phyloP scores from a whole-genome alignment of 495 filamentous ascomycete species.

The Aspergillus steynii region DNA sequence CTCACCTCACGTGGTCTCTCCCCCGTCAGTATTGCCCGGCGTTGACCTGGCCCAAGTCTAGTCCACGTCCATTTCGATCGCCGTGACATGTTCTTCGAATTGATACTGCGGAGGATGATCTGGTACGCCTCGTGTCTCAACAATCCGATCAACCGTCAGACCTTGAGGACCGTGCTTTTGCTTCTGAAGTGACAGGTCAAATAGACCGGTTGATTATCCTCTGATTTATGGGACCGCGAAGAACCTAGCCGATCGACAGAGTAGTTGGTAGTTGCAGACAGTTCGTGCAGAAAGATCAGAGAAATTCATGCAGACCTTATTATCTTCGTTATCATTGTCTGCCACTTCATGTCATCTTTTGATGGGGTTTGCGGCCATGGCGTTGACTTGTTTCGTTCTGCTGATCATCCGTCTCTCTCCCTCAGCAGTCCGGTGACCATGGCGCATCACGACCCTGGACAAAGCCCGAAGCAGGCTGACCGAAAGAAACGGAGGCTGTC shows the following conservation, averaged over 20 bases:
- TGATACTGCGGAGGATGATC: neutral
- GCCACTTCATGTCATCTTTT: neutral
- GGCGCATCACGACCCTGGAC: conserved; percentile 1
- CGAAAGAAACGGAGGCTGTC: neutral
- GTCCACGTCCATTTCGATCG: no score
- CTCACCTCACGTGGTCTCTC: neutral
- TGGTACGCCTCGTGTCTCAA: neutral
- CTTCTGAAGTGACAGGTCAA: neutral
- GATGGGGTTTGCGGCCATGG: neutral
- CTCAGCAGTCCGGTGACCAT: conserved; percentile 11
- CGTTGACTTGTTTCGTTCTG: neutral
- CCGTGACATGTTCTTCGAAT: neutral
- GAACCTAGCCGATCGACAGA: no score
- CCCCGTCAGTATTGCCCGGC: no score
- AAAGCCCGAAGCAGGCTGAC: neutral
- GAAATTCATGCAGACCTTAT: neutral
- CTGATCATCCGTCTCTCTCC: conserved; percentile 3
- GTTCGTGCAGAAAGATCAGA: neutral
- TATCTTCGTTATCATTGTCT: neutral
- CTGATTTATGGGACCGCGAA: no score
- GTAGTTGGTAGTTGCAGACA: neutral
- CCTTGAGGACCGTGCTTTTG: neutral
- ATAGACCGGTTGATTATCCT: neutral
- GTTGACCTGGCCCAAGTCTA: no score
- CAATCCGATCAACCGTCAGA: neutral